phyloP scores from a whole-genome alignment of 2,329 filamentous ascomycete genomes.

The Madurella mycetomatis region DNA sequence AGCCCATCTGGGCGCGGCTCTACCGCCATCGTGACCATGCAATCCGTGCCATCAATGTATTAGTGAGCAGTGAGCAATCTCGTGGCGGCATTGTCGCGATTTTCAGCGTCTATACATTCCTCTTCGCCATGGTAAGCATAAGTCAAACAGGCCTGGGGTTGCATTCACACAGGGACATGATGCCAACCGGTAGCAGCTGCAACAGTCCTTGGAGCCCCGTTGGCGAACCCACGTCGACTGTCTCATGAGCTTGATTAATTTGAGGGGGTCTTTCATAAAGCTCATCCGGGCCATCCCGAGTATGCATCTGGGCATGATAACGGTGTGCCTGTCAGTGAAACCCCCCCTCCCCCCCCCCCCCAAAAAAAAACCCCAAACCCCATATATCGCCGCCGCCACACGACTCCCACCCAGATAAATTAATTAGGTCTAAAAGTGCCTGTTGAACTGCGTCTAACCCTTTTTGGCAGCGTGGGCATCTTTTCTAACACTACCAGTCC shows the following conservation, averaged over 20 bases:
- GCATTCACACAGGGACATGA: too few species aligned
- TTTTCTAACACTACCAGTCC: slow-evolving; percentile 22
- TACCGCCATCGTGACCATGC: slow-evolving; percentile 20
- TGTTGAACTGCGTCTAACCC: background rate
- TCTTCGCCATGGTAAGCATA: slow-evolving; percentile 16
- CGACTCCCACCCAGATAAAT: background rate
- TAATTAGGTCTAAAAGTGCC: background rate
- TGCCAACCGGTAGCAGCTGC: slow-evolving; percentile 5
- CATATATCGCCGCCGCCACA: background rate
- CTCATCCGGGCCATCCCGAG: slow-evolving; percentile 17
- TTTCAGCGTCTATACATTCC: slow-evolving; percentile 12
- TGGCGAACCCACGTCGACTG: slow-evolving; percentile 22
- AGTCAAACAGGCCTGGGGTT: too few species aligned
- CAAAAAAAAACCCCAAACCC: too few species aligned
- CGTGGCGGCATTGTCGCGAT: slow-evolving; percentile 6
- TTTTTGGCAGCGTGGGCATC: slow-evolving; percentile 3
- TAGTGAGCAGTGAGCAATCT: slow-evolving; percentile 7
- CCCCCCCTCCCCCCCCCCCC: too few species aligned
- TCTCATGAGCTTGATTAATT: slow-evolving; percentile 20
- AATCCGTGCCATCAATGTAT: slow-evolving; percentile 14
- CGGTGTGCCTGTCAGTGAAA: slow-evolving; percentile 15
- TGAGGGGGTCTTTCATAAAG: slow-evolving; percentile 17
- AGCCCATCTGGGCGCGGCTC: slow-evolving; percentile 14
- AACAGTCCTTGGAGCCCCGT: slow-evolving; percentile 13
- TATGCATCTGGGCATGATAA: slow-evolving; percentile 13